These are phyloP conservation scores for Chrysanthemum makinoi DNA, from an alignment of 129 eudicot genomes.

Conservation along the genomic window DNA sequence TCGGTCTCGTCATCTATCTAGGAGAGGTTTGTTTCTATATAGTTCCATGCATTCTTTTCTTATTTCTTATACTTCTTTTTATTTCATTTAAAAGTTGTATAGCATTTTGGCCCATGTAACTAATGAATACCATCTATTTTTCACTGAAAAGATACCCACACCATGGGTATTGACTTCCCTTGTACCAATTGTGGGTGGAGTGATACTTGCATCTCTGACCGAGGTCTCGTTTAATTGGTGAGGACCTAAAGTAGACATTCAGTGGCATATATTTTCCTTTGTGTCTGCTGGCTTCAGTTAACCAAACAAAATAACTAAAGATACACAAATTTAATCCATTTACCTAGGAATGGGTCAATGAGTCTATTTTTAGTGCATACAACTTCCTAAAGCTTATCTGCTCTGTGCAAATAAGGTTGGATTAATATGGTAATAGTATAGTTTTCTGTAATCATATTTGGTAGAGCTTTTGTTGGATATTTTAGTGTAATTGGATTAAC, in stretches of 20 bases:
- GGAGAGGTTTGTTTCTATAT: slow-evolving; percentile 59
- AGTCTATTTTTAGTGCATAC: background rate
- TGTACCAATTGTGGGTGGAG: slow-evolving; percentile 97
- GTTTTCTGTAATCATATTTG: background rate
- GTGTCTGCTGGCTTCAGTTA: background rate
- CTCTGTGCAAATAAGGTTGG: background rate
- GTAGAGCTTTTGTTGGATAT: no score
- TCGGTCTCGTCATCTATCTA: slow-evolving; percentile 57
- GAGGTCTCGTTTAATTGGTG: slow-evolving; percentile 95
- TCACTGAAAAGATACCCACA: slow-evolving; percentile 56
- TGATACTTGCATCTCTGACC: slow-evolving; percentile 84
- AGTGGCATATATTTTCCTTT: background rate
- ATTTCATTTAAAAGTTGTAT: slow-evolving; percentile 5
- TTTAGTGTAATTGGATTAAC: no score
- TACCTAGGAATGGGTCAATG: background rate
- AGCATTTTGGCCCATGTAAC: background rate
- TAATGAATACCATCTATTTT: background rate
- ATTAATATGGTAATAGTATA: background rate
- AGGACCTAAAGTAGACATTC: slow-evolving; percentile 24
- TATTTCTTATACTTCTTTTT: background rate
- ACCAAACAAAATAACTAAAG: background rate
- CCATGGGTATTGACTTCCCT: slow-evolving; percentile 79
- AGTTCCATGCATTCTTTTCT: background rate
- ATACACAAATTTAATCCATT: background rate
- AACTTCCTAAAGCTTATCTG: background rate